Evolutionary conservation across 176 grass and related monocot genomes (phyloP).

Genomic region (Ananas comosus): DNA sequence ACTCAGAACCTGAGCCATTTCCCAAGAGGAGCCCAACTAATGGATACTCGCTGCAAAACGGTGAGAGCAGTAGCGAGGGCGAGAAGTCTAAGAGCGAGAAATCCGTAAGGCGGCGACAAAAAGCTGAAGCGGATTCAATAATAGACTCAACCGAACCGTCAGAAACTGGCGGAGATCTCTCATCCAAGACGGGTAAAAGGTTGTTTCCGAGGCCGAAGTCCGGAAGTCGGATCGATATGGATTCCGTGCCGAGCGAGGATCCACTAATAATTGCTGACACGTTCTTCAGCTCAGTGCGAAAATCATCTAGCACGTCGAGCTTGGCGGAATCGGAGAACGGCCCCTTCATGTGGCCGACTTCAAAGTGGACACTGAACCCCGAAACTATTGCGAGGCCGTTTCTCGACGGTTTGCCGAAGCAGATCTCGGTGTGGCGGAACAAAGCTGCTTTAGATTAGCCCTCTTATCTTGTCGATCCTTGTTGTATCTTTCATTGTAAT

Average conservation of each 20-base stretch:
- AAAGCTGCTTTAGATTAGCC: constrained; percentile 58
- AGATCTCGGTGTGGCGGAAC: constrained; percentile 19
- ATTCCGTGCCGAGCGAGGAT: constrained; percentile 8
- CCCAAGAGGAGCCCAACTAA: constrained; percentile 6
- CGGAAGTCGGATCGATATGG: constrained; percentile 19
- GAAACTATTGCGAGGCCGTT: constrained; percentile 43
- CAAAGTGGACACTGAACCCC: constrained; percentile 43
- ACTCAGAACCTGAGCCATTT: constrained; percentile 15
- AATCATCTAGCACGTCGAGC: constrained; percentile 40
- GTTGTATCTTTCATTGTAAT: background rate
- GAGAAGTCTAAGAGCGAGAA: constrained; percentile 37
- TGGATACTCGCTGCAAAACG: constrained; percentile 5
- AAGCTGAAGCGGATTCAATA: constrained; percentile 26
- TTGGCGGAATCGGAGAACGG: constrained; percentile 37
- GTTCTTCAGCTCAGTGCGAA: constrained; percentile 42
- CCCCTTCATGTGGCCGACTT: constrained; percentile 31
- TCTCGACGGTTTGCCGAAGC: constrained; percentile 28
- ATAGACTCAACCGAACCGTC: background rate
- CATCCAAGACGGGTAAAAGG: constrained; percentile 20
- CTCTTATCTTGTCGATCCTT: background rate
- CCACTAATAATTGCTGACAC: constrained; percentile 15
- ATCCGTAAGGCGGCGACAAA: constrained; percentile 35
- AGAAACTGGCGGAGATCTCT: constrained; percentile 11
- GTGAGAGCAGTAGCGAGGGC: background rate
- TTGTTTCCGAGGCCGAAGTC: constrained; percentile 36